Percentiles rank a stretch among this genome's conserved stretches.
Evolutionary conservation across 1,284 basidiomycete genomes (phyloP).

Genomic region (Ustilago tritici): DNA sequence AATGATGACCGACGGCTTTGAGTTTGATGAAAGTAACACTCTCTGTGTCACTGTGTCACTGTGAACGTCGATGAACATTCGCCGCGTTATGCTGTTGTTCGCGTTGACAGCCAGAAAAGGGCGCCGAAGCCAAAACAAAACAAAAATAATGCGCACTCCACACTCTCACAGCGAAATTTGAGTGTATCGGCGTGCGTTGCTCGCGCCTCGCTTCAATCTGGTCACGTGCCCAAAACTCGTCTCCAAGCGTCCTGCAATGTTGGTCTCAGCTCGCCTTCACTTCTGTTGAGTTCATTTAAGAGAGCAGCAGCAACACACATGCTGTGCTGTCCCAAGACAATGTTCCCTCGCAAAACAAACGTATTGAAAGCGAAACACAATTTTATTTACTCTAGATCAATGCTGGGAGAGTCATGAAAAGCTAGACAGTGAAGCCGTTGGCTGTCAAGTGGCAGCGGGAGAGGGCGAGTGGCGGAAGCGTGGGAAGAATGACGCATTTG

Average conservation of each 20-base stretch:
- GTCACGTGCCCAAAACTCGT: conserved; percentile 27
- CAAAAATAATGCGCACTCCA: not conserved
- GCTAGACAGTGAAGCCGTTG: not conserved
- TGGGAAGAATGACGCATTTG: not conserved
- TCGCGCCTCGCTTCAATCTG: conserved; percentile 19
- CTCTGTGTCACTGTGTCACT: not conserved
- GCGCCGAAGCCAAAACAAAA: not conserved
- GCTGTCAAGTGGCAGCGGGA: not conserved
- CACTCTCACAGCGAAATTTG: conserved; percentile 3
- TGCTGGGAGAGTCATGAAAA: conserved; percentile 19
- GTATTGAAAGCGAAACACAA: not conserved
- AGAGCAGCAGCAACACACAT: not conserved
- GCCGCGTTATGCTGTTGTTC: not conserved
- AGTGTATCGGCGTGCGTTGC: not conserved
- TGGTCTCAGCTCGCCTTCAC: not conserved
- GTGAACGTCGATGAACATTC: not conserved
- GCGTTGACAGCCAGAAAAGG: not conserved
- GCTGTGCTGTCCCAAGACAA: not conserved
- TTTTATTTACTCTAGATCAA: conserved; percentile 27
- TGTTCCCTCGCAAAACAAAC: not conserved
- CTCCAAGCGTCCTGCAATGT: not conserved
- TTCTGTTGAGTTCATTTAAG: not conserved
- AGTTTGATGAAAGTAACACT: conserved; percentile 8
- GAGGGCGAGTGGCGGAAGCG: not conserved
- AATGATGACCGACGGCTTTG: not conserved